These are phyloP conservation scores for Tritrichomonas foetus DNA, from an alignment of 208 protist genomes.

Conservation along the genomic window DNA sequence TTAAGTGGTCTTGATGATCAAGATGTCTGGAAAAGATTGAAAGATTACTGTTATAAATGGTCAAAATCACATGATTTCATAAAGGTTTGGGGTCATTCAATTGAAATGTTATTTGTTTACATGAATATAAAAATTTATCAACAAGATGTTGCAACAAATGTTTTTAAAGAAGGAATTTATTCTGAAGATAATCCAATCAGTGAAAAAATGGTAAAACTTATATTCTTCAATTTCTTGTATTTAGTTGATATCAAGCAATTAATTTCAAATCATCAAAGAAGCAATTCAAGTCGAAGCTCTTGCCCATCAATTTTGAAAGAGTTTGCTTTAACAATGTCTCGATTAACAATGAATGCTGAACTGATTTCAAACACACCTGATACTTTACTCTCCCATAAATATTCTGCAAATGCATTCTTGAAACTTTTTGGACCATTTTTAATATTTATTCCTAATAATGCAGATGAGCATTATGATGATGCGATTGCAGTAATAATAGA, in stretches of 20 bases:
- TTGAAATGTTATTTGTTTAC: not conserved
- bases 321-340: not conserved
- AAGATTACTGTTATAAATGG: not conserved
- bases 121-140: not conserved
- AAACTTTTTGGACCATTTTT: not conserved
- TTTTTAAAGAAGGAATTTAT: not conserved
- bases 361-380: not conserved
- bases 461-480: not conserved
- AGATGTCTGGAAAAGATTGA: not conserved
- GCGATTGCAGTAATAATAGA: not conserved
- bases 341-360: not conserved
- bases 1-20: not conserved
- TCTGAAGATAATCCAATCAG: not conserved
- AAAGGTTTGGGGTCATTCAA: not conserved
- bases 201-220: not conserved
- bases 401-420: not conserved
- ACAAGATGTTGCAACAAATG: not conserved
- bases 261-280: not conserved
- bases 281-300: no score
- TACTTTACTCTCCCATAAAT: not conserved
- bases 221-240: not conserved
- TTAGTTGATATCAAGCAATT: not conserved
- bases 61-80: not conserved
- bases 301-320: not conserved
- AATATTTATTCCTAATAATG: not conserved